Conservation (phyloP, 805 yeast genomes). For the Ogataea glucozyma region DNA sequence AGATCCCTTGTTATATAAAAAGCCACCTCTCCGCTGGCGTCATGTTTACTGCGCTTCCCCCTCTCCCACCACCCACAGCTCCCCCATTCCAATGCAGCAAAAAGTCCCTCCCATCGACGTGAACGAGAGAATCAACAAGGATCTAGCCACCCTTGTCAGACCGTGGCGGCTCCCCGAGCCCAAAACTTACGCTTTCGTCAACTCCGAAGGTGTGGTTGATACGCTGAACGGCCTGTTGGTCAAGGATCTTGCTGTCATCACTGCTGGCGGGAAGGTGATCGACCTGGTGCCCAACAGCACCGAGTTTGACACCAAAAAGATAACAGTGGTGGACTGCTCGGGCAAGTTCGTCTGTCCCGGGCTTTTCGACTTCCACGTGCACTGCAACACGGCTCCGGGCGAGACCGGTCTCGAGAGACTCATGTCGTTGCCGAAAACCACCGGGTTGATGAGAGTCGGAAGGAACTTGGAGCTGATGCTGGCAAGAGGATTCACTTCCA, state of each 20-base stretch:
- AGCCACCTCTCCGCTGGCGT: no score
- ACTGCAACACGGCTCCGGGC: constrained; percentile 28
- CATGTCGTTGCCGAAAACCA: constrained; percentile 23
- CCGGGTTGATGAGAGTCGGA: constrained; percentile 27
- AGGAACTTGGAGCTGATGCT: constrained; percentile 23
- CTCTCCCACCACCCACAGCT: no score
- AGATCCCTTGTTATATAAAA: no score
- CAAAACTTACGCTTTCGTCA: constrained; percentile 23
- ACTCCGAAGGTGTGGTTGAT: constrained; percentile 26
- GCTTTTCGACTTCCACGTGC: constrained; percentile 32
- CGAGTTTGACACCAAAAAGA: constrained; percentile 5
- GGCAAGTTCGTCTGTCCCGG: constrained; percentile 33
- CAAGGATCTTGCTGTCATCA: constrained; percentile 19
- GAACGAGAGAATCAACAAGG: constrained; percentile 30
- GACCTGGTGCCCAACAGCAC: constrained; percentile 7
- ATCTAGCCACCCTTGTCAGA: constrained; percentile 20
- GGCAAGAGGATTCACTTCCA: constrained; percentile 29
- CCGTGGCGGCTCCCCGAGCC: constrained; percentile 31
- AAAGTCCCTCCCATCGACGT: constrained; percentile 23
- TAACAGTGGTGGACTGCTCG: constrained; percentile 24
- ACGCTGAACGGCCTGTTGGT: constrained; percentile 18
- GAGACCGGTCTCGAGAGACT: constrained; percentile 24
- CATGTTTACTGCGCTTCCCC: no score
- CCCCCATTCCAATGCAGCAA: not conserved
- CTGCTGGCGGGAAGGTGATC: constrained; percentile 24